Percentiles rank a stretch among this genome's conserved stretches.
phyloP scores from a whole-genome alignment of 371 early-diverging fungal species.

The Mortierella sp. region DNA sequence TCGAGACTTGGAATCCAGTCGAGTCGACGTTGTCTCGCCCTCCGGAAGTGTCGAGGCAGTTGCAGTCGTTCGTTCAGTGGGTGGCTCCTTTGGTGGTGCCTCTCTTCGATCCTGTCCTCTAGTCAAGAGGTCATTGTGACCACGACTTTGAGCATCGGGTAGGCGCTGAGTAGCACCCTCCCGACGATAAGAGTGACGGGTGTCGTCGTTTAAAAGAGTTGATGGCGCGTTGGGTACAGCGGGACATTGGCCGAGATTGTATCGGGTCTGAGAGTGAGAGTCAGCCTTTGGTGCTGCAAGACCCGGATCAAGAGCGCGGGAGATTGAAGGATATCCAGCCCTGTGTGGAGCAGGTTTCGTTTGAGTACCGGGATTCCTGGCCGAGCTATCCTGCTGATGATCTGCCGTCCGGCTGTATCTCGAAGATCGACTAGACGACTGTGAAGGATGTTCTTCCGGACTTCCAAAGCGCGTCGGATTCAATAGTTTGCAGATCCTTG shows the following conservation, averaged over 20 bases:
- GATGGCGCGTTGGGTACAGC: background rate
- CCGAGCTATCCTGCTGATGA: background rate
- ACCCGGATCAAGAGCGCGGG: background rate
- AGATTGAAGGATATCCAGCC: background rate
- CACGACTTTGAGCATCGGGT: background rate
- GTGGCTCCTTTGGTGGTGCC: background rate
- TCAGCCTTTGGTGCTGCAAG: background rate
- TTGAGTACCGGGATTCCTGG: background rate
- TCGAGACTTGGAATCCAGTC: background rate
- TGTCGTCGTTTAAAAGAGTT: too few relatives aligned
- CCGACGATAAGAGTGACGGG: too few relatives aligned
- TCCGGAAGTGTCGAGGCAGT: background rate
- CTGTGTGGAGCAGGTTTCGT: background rate
- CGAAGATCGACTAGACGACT: background rate
- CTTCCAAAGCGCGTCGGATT: conserved; percentile 49
- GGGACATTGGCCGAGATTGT: too few relatives aligned
- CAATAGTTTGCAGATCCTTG: conserved; percentile 59
- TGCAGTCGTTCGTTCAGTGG: background rate
- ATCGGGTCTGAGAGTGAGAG: background rate
- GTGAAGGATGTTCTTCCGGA: conserved; percentile 19
- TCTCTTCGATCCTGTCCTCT: background rate
- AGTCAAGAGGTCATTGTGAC: background rate
- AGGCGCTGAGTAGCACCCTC: too few relatives aligned
- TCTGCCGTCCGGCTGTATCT: background rate
- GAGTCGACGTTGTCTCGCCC: background rate